phyloP scores from a whole-genome alignment of 192 early-diverging fungal species.

The Blastocladiella britannica region DNA sequence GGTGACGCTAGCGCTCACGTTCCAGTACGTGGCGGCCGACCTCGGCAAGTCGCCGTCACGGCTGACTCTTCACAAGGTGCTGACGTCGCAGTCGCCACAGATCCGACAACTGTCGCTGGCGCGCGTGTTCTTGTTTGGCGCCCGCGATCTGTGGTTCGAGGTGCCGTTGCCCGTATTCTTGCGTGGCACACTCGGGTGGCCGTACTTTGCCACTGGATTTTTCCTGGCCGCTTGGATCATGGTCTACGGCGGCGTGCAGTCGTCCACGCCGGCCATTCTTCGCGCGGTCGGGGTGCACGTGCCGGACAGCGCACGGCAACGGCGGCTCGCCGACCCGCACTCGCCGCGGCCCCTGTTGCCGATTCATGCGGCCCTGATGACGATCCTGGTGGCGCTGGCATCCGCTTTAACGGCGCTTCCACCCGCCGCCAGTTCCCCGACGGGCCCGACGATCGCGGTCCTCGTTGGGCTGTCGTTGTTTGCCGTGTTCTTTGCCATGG shows the following conservation, averaged over 20 bases:
- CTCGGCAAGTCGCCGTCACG: constrained; percentile 8
- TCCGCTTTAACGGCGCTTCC: not conserved
- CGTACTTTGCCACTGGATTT: constrained; percentile 12
- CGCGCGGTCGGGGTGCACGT: constrained; percentile 7
- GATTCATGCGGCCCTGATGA: not conserved
- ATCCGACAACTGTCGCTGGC: constrained; percentile 14
- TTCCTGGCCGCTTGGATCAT: constrained; percentile 23
- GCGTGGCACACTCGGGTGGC: constrained; percentile 15
- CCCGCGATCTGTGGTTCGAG: constrained; percentile 22
- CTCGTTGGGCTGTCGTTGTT: constrained; percentile 7
- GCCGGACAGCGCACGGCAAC: no score
- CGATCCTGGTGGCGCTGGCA: not conserved
- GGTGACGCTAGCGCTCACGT: constrained; percentile 4
- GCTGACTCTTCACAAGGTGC: constrained; percentile 10
- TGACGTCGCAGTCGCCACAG: constrained; percentile 8
- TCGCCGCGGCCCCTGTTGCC: not conserved
- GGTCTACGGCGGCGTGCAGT: constrained; percentile 20
- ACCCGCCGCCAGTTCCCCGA: no score
- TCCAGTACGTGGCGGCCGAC: constrained; percentile 7
- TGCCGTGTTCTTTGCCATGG: constrained; percentile 14
- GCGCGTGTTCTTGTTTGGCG: constrained; percentile 22
- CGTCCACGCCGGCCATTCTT: constrained; percentile 14
- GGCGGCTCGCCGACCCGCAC: no score
- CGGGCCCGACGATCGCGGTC: not conserved
- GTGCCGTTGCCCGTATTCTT: constrained; percentile 16